These are phyloP conservation scores for Colletotrichum liriopes DNA, from an alignment of 2,329 filamentous ascomycete species.

Conservation along the genomic window DNA sequence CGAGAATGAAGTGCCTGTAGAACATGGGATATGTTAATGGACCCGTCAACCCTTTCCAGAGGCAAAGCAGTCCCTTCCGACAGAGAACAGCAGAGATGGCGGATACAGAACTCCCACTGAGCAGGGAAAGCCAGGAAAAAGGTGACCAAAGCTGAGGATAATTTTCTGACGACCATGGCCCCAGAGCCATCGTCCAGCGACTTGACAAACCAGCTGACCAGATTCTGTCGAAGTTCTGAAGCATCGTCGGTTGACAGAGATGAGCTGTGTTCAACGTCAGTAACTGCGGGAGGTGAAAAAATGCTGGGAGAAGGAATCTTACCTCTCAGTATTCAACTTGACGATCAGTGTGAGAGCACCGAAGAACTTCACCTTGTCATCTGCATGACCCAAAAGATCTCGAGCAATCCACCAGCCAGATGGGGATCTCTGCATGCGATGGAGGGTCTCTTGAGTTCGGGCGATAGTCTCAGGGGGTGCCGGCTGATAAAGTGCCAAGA, in stretches of 20 bases:
- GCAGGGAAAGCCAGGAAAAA: slow-evolving; percentile 81
- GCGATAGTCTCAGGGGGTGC: slow-evolving; percentile 64
- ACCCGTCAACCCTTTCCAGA: slow-evolving; percentile 46
- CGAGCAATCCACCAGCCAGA: slow-evolving; percentile 91
- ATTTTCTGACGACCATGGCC: slow-evolving; percentile 78
- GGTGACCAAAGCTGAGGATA: slow-evolving; percentile 83
- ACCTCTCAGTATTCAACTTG: slow-evolving; percentile 95
- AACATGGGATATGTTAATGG: slow-evolving; percentile 60
- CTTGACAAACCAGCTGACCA: slow-evolving; percentile 75
- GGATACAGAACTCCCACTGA: slow-evolving; percentile 77
- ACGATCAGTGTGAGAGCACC: slow-evolving; percentile 93
- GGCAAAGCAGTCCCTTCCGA: slow-evolving; percentile 45
- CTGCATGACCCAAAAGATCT: slow-evolving; percentile 77
- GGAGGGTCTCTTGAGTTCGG: slow-evolving; percentile 79
- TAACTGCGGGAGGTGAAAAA: background rate
- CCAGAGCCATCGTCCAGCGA: slow-evolving; percentile 68
- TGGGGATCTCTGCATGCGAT: slow-evolving; percentile 82
- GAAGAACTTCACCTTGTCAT: slow-evolving; percentile 89
- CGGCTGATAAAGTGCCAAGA: slow-evolving; percentile 69
- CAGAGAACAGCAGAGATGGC: slow-evolving; percentile 69
- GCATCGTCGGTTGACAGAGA: slow-evolving; percentile 72
- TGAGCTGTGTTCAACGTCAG: slow-evolving; percentile 51
- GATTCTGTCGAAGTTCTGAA: slow-evolving; percentile 70
- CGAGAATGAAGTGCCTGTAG: slow-evolving; percentile 63
- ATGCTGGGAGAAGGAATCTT: slow-evolving; percentile 47